Conservation (phyloP, 1,284 basidiomycete species). For the Phellopilus nigrolimitatus region DNA sequence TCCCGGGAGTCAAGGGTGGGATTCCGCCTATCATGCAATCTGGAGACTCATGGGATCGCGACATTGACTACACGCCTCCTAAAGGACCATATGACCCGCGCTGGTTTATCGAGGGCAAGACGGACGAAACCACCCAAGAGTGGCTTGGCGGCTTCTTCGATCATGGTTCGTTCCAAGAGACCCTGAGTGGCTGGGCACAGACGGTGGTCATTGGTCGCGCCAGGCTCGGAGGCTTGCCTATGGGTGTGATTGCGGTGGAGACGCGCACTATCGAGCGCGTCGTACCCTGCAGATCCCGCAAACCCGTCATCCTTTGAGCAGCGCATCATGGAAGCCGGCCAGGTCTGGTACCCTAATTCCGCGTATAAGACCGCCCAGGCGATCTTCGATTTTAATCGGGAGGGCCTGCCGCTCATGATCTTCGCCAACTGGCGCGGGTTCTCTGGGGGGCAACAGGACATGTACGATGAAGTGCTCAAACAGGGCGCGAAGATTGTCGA, state of each 20-base stretch:
- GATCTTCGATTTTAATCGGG: constrained; percentile 97
- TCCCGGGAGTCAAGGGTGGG: constrained; percentile 78
- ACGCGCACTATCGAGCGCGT: constrained; percentile 97
- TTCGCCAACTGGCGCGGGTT: constrained; percentile 99
- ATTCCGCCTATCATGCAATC: constrained; percentile 73
- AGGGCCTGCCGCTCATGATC: constrained; percentile 95
- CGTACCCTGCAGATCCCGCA: constrained; percentile 97
- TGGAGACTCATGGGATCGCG: constrained; percentile 87
- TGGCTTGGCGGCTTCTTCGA: constrained; percentile 95
- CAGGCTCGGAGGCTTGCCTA: constrained; percentile 94
- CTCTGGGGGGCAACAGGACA: constrained; percentile 98
- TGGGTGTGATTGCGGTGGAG: constrained; percentile 97
- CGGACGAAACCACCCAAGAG: constrained; percentile 72
- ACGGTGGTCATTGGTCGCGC: constrained; percentile 97
- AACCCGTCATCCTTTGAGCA: constrained; percentile 98
- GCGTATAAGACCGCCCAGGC: constrained; percentile 99
- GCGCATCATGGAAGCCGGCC: constrained; percentile 97
- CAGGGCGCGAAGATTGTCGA: constrained; percentile 98
- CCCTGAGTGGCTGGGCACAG: constrained; percentile 94
- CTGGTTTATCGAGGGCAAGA: constrained; percentile 95
- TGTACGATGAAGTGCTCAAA: constrained; percentile 94
- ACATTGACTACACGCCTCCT: constrained; percentile 86
- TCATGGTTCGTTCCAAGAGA: constrained; percentile 94
- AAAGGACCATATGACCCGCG: constrained; percentile 97
- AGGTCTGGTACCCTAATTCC: constrained; percentile 99